These are phyloP conservation scores for Talaromyces sp. DNA, from an alignment of 2,329 filamentous ascomycete genomes.

Conservation along the genomic window DNA sequence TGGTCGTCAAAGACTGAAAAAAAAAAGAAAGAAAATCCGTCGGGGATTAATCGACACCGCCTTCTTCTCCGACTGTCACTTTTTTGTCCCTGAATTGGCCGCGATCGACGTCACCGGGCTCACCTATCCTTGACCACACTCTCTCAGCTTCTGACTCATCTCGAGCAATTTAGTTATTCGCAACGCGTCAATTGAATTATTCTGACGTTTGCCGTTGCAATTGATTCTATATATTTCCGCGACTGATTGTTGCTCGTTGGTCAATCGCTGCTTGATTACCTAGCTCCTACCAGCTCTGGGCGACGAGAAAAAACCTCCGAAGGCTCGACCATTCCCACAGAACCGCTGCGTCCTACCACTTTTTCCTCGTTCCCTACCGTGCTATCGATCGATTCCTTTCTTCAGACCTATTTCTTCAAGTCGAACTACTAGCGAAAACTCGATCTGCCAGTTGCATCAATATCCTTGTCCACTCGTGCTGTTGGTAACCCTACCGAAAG, in stretches of 20 bases:
- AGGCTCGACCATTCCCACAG: background rate
- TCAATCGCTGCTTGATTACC: conserved; percentile 10
- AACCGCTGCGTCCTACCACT: background rate
- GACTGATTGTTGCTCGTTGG: background rate
- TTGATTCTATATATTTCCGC: background rate
- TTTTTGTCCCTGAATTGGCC: conserved; percentile 8
- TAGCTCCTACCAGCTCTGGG: conserved; percentile 1
- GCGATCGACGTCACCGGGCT: conserved; percentile 12
- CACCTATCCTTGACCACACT: background rate
- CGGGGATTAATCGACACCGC: background rate
- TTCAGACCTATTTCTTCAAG: background rate
- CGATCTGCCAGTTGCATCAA: background rate
- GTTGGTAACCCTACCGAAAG: background rate
- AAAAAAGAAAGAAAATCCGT: background rate
- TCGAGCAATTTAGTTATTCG: background rate
- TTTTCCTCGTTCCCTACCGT: no score
- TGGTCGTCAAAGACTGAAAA: background rate
- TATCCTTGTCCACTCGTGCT: background rate
- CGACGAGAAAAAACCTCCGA: background rate
- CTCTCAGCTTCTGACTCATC: background rate
- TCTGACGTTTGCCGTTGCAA: background rate
- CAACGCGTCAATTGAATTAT: background rate
- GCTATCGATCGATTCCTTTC: background rate
- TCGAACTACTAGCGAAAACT: background rate
- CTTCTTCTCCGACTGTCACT: background rate